A percentile compares a stretch with the other conserved stretches of the same genome.
These are phyloP conservation scores for Sistotremastrum suecicum DNA, from an alignment of 768 basidiomycete species.

Conservation along the genomic window DNA sequence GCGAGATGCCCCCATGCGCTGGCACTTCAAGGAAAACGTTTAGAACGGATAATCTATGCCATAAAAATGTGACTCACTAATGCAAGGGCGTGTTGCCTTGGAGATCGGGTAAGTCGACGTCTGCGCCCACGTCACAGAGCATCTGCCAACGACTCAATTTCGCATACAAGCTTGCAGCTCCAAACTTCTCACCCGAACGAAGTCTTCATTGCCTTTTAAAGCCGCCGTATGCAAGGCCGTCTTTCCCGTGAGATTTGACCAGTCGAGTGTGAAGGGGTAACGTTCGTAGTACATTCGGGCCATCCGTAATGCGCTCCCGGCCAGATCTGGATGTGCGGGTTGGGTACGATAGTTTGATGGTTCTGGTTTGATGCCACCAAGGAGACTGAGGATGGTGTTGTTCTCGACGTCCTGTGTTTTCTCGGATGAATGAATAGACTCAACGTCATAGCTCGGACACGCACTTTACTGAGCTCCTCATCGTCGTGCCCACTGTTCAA, in stretches of 20 bases:
- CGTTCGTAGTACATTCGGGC: slow-evolving; percentile 76
- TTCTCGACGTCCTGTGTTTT: slow-evolving; percentile 68
- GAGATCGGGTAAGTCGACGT: slow-evolving; percentile 79
- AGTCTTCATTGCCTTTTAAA: slow-evolving; percentile 77
- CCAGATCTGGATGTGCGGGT: slow-evolving; percentile 42
- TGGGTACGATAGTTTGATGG: slow-evolving; percentile 29
- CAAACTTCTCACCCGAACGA: slow-evolving; percentile 54
- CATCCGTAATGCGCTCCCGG: slow-evolving; percentile 72
- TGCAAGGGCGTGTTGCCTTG: slow-evolving; percentile 88
- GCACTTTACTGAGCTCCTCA: slow-evolving; percentile 77
- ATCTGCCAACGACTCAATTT: slow-evolving; percentile 33
- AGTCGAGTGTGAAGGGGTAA: slow-evolving; percentile 78
- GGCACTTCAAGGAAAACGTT: slow-evolving; percentile 33
- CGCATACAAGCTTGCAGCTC: not conserved
- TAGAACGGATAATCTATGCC: not conserved
- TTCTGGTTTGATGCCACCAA: slow-evolving; percentile 67
- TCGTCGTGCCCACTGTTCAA: slow-evolving; percentile 83
- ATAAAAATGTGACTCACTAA: slow-evolving; percentile 43
- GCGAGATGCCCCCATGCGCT: slow-evolving; percentile 80
- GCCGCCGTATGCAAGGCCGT: slow-evolving; percentile 84
- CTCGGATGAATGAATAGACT: not conserved
- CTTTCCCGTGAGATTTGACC: slow-evolving; percentile 83
- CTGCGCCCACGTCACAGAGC: slow-evolving; percentile 83
- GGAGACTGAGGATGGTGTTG: slow-evolving; percentile 84
- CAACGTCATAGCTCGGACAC: slow-evolving; percentile 15